Conservation (phyloP, 164 flowering plant species). For the Liriodendron chinense region DNA sequence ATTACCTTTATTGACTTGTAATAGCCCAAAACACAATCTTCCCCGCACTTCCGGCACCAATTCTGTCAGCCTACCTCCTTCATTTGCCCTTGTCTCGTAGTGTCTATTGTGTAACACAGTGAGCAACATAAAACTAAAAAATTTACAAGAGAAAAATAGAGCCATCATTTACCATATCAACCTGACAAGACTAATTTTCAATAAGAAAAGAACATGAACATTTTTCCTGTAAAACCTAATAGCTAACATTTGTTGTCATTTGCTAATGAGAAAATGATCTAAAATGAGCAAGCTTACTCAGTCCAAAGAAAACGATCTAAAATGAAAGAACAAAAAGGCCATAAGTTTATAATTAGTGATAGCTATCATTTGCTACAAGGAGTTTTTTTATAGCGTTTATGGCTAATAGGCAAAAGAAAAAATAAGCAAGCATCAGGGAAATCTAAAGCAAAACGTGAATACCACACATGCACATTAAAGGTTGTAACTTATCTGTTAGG, state of each 20-base stretch:
- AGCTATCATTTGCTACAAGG: not conserved
- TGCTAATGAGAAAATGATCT: too few species aligned
- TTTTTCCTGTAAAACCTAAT: not conserved
- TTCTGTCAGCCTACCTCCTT: too few species aligned
- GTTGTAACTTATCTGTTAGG: too few species aligned
- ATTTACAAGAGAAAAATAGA: too few species aligned
- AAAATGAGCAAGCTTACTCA: not conserved
- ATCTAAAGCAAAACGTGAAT: not conserved
- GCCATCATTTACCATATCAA: constrained; percentile 98
- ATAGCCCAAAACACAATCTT: too few species aligned
- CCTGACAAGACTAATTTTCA: constrained; percentile 82
- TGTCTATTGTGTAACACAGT: too few species aligned
- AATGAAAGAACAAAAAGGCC: not conserved
- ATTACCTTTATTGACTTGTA: too few species aligned
- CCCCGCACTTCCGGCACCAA: too few species aligned
- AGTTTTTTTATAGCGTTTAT: not conserved
- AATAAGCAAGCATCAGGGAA: not conserved
- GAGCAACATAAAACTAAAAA: too few species aligned
- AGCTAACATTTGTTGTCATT: too few species aligned
- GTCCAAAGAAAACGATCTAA: not conserved
- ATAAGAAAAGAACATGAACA: constrained; percentile 10
- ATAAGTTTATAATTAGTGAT: too few species aligned
- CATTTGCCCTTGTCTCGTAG: too few species aligned
- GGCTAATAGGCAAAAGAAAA: not conserved
- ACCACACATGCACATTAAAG: constrained; percentile 34